Evolutionary conservation across 345 rosid species (phyloP).

Genomic region (Geranium rotundifolium): DNA sequence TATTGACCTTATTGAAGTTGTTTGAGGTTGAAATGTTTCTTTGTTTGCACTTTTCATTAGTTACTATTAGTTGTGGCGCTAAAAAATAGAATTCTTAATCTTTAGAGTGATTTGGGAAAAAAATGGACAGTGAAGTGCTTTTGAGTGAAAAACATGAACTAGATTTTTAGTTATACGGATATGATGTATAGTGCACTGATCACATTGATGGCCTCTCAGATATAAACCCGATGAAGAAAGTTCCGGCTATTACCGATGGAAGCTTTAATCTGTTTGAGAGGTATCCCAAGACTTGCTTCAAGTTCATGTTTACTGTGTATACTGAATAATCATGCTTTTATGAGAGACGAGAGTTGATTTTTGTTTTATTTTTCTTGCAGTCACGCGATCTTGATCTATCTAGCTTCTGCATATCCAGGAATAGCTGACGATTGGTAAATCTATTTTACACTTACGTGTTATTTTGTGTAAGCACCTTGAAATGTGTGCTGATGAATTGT

Average conservation of each 20-base stretch:
- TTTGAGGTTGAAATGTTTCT: not conserved
- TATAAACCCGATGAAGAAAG: slow-evolving; percentile 53
- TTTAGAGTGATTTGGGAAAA: too few species aligned
- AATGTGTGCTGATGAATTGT: too few species aligned
- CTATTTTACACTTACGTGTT: not conserved
- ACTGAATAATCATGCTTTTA: too few species aligned
- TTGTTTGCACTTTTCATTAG: not conserved
- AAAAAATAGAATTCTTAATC: too few species aligned
- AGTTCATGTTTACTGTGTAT: not conserved
- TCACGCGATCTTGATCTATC: slow-evolving; percentile 75
- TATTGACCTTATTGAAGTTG: not conserved
- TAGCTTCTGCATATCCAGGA: slow-evolving; percentile 65
- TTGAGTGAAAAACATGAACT: too few species aligned
- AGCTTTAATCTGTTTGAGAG: slow-evolving; percentile 78
- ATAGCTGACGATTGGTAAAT: slow-evolving; percentile 76
- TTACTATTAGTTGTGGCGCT: too few species aligned
- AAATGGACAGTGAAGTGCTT: too few species aligned
- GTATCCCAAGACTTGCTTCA: slow-evolving; percentile 16
- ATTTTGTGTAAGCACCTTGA: not conserved
- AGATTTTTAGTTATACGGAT: not conserved
- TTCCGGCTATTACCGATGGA: slow-evolving; percentile 77
- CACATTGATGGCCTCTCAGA: slow-evolving; percentile 28
- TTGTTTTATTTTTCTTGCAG: slow-evolving; percentile 31
- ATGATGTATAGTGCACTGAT: not conserved
- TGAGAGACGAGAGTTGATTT: not conserved